A percentile compares a stretch with the other conserved stretches of the same genome.
Evolutionary conservation across 208 protist genomes (phyloP).

Genomic region (Dictyostelium gargantuum): DNA sequence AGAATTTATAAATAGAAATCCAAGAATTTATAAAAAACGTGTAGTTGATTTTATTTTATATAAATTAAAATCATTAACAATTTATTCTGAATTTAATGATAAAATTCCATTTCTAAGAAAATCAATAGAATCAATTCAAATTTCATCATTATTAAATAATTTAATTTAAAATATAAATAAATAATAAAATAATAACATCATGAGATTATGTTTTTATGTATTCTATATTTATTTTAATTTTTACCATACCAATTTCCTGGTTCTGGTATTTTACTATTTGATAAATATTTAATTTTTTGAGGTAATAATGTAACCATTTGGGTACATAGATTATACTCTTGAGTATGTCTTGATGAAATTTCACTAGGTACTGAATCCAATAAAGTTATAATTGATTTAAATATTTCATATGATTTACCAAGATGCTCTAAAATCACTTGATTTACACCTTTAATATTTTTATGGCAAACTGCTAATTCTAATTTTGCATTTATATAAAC

Average conservation of each 20-base stretch:
- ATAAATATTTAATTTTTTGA: background rate
- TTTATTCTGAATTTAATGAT: background rate
- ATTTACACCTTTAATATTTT: constrained; percentile 23
- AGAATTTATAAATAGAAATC: background rate
- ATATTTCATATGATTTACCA: background rate
- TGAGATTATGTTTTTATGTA: too few species aligned
- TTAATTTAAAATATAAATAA: background rate
- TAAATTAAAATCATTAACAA: background rate
- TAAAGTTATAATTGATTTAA: background rate
- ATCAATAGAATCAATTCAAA: background rate
- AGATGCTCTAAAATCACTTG: background rate
- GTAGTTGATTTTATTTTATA: background rate
- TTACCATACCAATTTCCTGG: background rate
- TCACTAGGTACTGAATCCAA: background rate
- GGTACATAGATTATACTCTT: background rate
- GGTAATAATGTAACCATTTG: background rate
- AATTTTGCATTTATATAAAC: background rate
- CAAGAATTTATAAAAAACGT: background rate
- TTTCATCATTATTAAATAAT: background rate
- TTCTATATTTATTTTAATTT: too few species aligned
- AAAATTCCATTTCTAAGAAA: background rate
- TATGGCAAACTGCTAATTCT: background rate
- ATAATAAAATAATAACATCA: too few species aligned
- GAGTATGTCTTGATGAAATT: background rate
- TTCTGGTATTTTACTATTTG: background rate